Base-by-base conservation (phyloP, 1,284 basidiomycete genomes). In the Ustilago loliicola region DNA sequence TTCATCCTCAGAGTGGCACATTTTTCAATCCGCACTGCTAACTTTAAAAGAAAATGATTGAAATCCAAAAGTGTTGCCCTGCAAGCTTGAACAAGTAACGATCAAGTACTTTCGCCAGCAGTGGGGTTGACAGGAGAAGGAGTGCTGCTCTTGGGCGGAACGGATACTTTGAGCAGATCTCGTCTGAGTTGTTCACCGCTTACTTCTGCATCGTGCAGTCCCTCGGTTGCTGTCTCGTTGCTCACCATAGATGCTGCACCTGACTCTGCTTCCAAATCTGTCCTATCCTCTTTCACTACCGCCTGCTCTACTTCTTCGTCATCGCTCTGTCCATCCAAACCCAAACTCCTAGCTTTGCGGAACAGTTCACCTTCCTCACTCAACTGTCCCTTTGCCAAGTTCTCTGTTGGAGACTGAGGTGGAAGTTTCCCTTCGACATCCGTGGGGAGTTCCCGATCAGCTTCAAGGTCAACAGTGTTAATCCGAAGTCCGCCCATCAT, bases 301-400 rank as follows among this genome's bases (percentile, higher is more conserved):
- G 13, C 25, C 34, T 40, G 34, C 5, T 47, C 60, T 13, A 54
- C 58, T n/a, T 65, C 70, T 9, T 66, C 62, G 6, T 73, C 70
- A 27, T 52, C 40, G 6, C 51, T 53, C 36, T 58, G 51, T 8
- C 54, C 69, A 50, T 79, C 72, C 6, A 78, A 40, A 0, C 67
- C 52, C 13, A 82, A 34, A 47, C 76, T 75, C 27, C 68, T 61
- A 5, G 84, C 82, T 34, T 69, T 75, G 1, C 84, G 63, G 61
- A 85, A 85, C 13, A 85, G 57, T 42, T 79, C 80, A 17, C 73
- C 80, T 36, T 85, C 84, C 61, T 85, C 84, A 36, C 66, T 75
- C 13, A 83, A 48, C 61, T 81, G 81, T 1, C 75, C 80, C n/a
- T 72, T 69, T 2, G 80, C 83, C 11, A 66, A 27, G 23, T 66